A percentile compares a stretch with the other conserved stretches of the same genome.
phyloP scores from a whole-genome alignment of 1,139 yeast genomes.

The Wickerhamiella pararugosa region DNA sequence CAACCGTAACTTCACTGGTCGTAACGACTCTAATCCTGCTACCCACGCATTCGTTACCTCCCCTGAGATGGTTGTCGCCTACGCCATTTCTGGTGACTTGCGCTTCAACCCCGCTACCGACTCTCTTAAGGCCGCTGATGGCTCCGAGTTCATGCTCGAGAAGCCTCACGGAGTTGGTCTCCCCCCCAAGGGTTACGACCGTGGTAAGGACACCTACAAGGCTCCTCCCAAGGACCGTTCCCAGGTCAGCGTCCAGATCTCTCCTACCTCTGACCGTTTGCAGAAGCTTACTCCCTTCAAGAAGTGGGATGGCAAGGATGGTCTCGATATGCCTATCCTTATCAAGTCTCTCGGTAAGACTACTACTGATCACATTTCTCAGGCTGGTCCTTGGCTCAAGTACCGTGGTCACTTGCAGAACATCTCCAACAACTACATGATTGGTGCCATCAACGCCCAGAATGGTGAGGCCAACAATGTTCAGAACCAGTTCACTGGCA shows the following conservation, averaged over 20 bases:
- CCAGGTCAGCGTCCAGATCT: constrained; percentile 53
- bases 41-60: constrained; percentile 97
- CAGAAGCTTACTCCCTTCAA: constrained; percentile 84
- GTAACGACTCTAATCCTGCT: constrained; percentile 98
- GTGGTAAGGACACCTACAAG: constrained; percentile 93
- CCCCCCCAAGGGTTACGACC: constrained; percentile 84
- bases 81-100: constrained; percentile 93
- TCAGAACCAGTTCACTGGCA: constrained; percentile 85
- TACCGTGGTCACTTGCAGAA: constrained; percentile 99
- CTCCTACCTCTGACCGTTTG: constrained; percentile 79
- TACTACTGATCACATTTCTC: constrained; percentile 97
- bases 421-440: constrained; percentile 98
- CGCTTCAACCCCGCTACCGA: constrained; percentile 98
- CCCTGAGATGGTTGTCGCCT: constrained; percentile 94
- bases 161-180: constrained; percentile 89
- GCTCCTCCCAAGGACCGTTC: constrained; percentile 91
- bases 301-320: constrained; percentile 96
- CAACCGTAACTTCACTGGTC: constrained; percentile 98
- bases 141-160: constrained; percentile 86
- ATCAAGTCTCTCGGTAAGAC: constrained; percentile 96
- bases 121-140: constrained; percentile 82
- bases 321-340: constrained; percentile 75
- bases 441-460: constrained; percentile 97
- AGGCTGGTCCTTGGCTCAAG: constrained; percentile 99
- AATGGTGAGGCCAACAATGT: constrained; percentile 89